Conservation (phyloP, 352 stramenopile genomes). For the Pythium graminicola region DNA sequence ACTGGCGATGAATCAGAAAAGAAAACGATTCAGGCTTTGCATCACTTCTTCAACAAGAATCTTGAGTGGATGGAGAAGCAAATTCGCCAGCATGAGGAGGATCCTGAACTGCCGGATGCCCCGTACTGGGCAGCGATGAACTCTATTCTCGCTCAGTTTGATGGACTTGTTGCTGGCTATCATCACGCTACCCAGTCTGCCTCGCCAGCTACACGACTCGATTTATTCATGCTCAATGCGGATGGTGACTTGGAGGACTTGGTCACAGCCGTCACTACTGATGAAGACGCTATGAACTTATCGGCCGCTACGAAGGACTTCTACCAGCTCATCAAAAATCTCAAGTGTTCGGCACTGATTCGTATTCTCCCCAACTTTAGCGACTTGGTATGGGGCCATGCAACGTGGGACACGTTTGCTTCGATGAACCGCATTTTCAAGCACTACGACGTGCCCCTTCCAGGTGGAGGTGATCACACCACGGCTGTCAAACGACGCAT, state of each 20-base stretch:
- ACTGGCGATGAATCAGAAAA: slow-evolving; percentile 28
- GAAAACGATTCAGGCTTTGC: slow-evolving; percentile 23
- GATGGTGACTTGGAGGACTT: slow-evolving; percentile 52
- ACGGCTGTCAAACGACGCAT: slow-evolving; percentile 29
- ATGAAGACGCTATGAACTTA: background rate
- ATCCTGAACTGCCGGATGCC: slow-evolving; percentile 16
- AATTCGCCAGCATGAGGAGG: slow-evolving; percentile 19
- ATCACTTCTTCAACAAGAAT: slow-evolving; percentile 38
- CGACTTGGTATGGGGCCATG: slow-evolving; percentile 63
- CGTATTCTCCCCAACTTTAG: slow-evolving; percentile 47
- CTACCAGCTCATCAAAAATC: slow-evolving; percentile 42
- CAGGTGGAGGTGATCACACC: slow-evolving; percentile 6
- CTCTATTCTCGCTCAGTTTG: slow-evolving; percentile 39
- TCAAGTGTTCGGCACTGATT: slow-evolving; percentile 72
- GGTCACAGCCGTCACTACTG: slow-evolving; percentile 29
- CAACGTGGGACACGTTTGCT: slow-evolving; percentile 63
- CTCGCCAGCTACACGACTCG: slow-evolving; percentile 24
- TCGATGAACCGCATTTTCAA: slow-evolving; percentile 80
- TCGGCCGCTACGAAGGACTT: slow-evolving; percentile 21
- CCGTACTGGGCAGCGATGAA: slow-evolving; percentile 35
- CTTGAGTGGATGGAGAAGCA: slow-evolving; percentile 41
- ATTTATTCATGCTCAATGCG: slow-evolving; percentile 51
- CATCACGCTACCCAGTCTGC: slow-evolving; percentile 18
- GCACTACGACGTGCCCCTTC: slow-evolving; percentile 61
- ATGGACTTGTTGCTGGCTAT: slow-evolving; percentile 46